Evolutionary conservation across 2,329 filamentous ascomycete genomes (phyloP).

Genomic region (Ophidiomyces ophidiicola): DNA sequence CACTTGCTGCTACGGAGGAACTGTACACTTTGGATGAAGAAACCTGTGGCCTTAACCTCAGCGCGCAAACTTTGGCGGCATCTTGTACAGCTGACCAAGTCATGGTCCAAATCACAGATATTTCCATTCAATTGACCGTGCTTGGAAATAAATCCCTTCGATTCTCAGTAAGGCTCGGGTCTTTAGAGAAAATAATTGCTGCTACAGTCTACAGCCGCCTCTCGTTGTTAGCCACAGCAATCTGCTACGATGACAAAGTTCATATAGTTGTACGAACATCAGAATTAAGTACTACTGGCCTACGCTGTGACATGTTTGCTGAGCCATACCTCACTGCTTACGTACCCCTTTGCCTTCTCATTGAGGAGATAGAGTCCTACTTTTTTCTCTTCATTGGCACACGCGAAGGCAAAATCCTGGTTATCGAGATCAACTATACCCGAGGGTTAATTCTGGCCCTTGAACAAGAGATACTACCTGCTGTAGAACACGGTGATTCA

Average conservation of each 20-base stretch:
- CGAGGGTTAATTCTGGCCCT: constrained; percentile 18
- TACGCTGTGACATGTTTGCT: constrained; percentile 19
- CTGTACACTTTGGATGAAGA: constrained; percentile 30
- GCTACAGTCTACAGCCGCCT: constrained; percentile 23
- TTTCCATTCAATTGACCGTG: constrained; percentile 24
- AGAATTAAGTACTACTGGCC: constrained; percentile 12
- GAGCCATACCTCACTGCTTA: constrained; percentile 20
- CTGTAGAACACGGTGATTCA: constrained; percentile 21
- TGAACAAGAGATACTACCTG: constrained; percentile 20
- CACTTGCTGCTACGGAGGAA: constrained; percentile 28
- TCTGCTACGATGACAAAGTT: constrained; percentile 20
- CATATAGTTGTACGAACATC: constrained; percentile 23
- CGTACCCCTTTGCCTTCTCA: constrained; percentile 28
- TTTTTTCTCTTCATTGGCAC: constrained; percentile 31
- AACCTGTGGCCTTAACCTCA: constrained; percentile 31
- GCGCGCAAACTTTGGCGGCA: constrained; percentile 34
- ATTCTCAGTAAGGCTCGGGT: constrained; percentile 17
- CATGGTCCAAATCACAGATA: constrained; percentile 34
- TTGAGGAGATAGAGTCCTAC: constrained; percentile 21
- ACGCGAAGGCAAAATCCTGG: constrained; percentile 26
- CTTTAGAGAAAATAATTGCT: constrained; percentile 20
- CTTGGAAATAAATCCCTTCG: constrained; percentile 17
- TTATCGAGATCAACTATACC: constrained; percentile 20
- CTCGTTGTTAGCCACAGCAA: constrained; percentile 22
- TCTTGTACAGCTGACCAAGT: constrained; percentile 26